A percentile compares a stretch with the other conserved stretches of the same genome.
Evolutionary conservation across 441 rosid genomes (phyloP).

Genomic region (Capsella rubella): DNA sequence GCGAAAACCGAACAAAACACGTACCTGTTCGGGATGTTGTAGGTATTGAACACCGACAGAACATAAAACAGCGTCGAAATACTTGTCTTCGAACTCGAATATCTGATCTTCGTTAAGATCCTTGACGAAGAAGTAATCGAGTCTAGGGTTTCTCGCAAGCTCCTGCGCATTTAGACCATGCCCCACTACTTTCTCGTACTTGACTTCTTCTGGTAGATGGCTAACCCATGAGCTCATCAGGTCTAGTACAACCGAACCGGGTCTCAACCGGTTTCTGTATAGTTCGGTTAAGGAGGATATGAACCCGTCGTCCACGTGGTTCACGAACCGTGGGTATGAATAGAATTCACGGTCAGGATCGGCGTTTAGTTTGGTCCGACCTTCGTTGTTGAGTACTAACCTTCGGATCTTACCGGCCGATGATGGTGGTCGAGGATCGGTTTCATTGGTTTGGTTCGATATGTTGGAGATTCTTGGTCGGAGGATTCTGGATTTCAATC

Average conservation of each 20-base stretch:
- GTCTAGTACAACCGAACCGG: conserved; percentile 74
- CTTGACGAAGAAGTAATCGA: conserved; percentile 57
- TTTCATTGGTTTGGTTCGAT: conserved; percentile 46
- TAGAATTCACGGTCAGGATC: conserved; percentile 79
- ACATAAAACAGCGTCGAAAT: conserved; percentile 80
- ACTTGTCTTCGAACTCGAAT: conserved; percentile 57
- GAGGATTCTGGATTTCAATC: conserved; percentile 25
- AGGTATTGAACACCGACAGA: conserved; percentile 92
- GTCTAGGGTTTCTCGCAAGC: conserved; percentile 58
- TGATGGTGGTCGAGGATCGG: conserved; percentile 46
- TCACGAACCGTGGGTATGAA: conserved; percentile 77
- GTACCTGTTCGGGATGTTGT: conserved; percentile 86
- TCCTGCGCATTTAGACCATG: conserved; percentile 94
- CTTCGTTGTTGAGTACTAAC: conserved; percentile 68
- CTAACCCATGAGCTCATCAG: conserved; percentile 97
- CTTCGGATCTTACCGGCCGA: conserved; percentile 75
- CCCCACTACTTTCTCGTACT: conserved; percentile 76
- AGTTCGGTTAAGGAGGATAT: conserved; percentile 69
- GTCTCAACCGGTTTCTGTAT: conserved; percentile 65
- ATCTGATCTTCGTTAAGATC: conserved; percentile 78
- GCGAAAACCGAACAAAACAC: not conserved
- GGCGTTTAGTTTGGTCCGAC: conserved; percentile 67
- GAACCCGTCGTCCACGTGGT: conserved; percentile 84
- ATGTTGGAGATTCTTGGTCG: conserved; percentile 42
- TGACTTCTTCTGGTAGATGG: conserved; percentile 75